phyloP scores from a whole-genome alignment of 768 basidiomycete genomes.

The Pholiota molesta region DNA sequence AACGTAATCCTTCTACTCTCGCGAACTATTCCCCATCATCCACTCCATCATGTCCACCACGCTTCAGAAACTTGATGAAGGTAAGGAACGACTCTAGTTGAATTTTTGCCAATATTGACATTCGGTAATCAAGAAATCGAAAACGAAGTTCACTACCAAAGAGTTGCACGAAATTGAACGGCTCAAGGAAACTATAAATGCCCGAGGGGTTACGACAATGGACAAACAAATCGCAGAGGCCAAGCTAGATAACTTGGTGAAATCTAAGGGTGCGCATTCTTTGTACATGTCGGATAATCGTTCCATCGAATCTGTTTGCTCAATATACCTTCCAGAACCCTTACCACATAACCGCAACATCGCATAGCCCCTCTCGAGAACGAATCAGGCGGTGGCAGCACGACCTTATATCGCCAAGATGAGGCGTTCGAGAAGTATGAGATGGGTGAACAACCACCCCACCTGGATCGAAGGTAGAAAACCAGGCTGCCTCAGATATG shows the following conservation, averaged over 20 bases:
- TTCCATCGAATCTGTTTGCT: not conserved
- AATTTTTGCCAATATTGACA: not conserved
- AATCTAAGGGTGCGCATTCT: slow-evolving; percentile 17
- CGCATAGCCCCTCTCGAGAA: slow-evolving; percentile 5
- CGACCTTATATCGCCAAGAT: slow-evolving; percentile 21
- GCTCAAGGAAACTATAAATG: slow-evolving; percentile 2
- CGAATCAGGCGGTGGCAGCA: slow-evolving; percentile 4
- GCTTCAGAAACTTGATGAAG: not conserved
- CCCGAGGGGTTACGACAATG: not conserved
- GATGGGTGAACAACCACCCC: slow-evolving; percentile 17
- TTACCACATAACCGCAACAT: slow-evolving; percentile 20
- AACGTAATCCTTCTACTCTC: not conserved
- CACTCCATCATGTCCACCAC: not conserved
- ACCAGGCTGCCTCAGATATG: slow-evolving; percentile 8
- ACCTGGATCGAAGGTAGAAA: slow-evolving; percentile 10
- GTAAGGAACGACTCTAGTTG: not conserved
- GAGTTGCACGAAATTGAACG: slow-evolving; percentile 9
- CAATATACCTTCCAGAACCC: slow-evolving; percentile 9
- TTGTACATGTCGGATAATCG: not conserved
- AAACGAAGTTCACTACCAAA: slow-evolving; percentile 7
- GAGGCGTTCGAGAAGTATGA: slow-evolving; percentile 25
- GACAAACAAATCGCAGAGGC: slow-evolving; percentile 15
- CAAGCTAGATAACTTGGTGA: slow-evolving; percentile 5
- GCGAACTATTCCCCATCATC: not conserved
- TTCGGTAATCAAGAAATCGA: not conserved